A percentile compares a stretch with the other conserved stretches of the same genome.
phyloP scores from a whole-genome alignment of 1,139 yeast species.

The Saccharomyces hybrid region DNA sequence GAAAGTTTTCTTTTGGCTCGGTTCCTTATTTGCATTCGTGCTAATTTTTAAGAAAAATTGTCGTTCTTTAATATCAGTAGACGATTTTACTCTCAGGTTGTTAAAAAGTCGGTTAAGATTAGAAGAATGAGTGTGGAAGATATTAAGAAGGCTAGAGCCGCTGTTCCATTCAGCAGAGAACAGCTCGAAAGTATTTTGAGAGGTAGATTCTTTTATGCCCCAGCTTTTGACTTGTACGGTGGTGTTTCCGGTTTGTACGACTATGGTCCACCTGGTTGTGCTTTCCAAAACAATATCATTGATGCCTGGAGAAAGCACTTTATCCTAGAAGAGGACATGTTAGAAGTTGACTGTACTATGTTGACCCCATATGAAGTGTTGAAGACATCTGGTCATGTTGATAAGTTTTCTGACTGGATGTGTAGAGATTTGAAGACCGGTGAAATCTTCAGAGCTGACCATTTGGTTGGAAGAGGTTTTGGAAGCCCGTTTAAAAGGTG shows the following conservation, averaged over 20 bases:
- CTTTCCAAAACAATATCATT: slow-evolving; percentile 89
- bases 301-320: slow-evolving; percentile 98
- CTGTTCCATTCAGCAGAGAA: slow-evolving; percentile 65
- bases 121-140: slow-evolving; percentile 30
- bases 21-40: not conserved
- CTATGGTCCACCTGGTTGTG: slow-evolving; percentile 99
- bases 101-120: slow-evolving; percentile 26
- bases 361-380: slow-evolving; percentile 95
- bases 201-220: slow-evolving; percentile 94
- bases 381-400: slow-evolving; percentile 98
- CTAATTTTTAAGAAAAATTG: slow-evolving; percentile 16
- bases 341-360: slow-evolving; percentile 97
- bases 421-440: slow-evolving; percentile 92
- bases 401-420: slow-evolving; percentile 99
- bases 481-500: slow-evolving; percentile 92
- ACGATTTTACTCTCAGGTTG: slow-evolving; percentile 25
- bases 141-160: slow-evolving; percentile 35
- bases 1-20: not conserved
- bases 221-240: slow-evolving; percentile 94
- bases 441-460: slow-evolving; percentile 98
- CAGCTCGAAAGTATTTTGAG: slow-evolving; percentile 82
- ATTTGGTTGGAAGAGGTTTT: slow-evolving; percentile 96
- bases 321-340: slow-evolving; percentile 94
- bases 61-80: slow-evolving; percentile 18
- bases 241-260: slow-evolving; percentile 98